Conservation (phyloP, 352 stramenopile species). For the Globisporangium alternatum region DNA sequence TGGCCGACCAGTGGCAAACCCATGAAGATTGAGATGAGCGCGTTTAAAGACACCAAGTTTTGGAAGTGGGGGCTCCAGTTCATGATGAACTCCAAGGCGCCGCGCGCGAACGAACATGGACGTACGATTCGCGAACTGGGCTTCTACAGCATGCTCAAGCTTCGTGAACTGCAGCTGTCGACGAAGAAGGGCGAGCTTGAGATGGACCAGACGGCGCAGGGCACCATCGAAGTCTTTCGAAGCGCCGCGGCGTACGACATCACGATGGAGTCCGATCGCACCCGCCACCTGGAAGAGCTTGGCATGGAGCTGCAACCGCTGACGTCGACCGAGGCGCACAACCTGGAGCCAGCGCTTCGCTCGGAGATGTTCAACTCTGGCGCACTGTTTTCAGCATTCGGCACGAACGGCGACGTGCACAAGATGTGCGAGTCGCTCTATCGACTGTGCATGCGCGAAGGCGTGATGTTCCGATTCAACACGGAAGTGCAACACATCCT, state of each 20-base stretch:
- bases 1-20: constrained; percentile 54
- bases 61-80: constrained; percentile 88
- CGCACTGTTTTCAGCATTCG: constrained; percentile 75
- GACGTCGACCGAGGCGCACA: constrained; percentile 44
- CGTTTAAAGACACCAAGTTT: constrained; percentile 77
- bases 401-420: constrained; percentile 85
- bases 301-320: constrained; percentile 78
- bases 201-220: constrained; percentile 87
- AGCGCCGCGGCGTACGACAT: constrained; percentile 51
- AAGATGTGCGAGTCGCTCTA: constrained; percentile 87
- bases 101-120: constrained; percentile 68
- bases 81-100: constrained; percentile 79
- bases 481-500: constrained; percentile 80
- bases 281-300: constrained; percentile 62
- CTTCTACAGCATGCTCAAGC: constrained; percentile 87
- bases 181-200: constrained; percentile 77
- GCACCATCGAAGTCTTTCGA: constrained; percentile 80
- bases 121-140: constrained; percentile 80
- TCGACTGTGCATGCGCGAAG: constrained; percentile 70
- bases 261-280: constrained; percentile 74
- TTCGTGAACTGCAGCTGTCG: constrained; percentile 70
- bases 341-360: constrained; percentile 65
- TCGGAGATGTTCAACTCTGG: constrained; percentile 57
- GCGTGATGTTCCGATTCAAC: constrained; percentile 88
- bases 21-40: constrained; percentile 83